Evolutionary conservation across 257 asterid species (phyloP), one percentile per base, ranked within the genome.

Genomic region (Cruciata laevipes): DNA sequence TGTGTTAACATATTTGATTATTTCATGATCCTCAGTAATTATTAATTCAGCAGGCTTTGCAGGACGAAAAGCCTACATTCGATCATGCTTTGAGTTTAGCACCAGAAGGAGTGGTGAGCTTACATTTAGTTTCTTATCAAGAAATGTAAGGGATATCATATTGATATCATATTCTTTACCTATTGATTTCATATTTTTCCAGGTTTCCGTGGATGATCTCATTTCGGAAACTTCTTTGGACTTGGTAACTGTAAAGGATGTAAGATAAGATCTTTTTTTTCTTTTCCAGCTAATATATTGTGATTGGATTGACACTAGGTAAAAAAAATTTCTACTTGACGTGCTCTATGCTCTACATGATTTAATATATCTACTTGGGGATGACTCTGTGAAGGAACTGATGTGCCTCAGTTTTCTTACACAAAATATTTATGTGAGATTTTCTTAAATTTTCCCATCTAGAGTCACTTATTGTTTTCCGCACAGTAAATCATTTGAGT

Each of bases 321-420:
- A 60, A 14, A 23, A 23, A 60, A 3, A 60, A 60, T 8, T 31
- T 60, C 65, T 30, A 30, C 65, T 12, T 30, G 20, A 27, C 35
- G 13, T 59, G 21, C 21, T 59, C 7, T 1, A 56, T 14, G 40
- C 7, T 58, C 47, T 38, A 10, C n/a, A 10, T 27, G 30, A 27
- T 27, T 27, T 73, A 59, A 67, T 63, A 73, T 60, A 10, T 21
- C 3, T 31, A 44, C 14, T 14, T 14, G n/a, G 18, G 3, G n/a
- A 53, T 37, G 24, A 40, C 44, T 35, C 71, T 69, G 62, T 57
- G 79, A 74, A 53, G 77, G 74, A 37, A 66, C 25, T 66, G 59
- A 65, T 27, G 69, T 49, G 73, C 62, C 77, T 58, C 79, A 76
- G 63, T 63, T 74, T 31, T 58, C 66, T 64, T 65, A n/a, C 73